Evolutionary conservation across 208 protist genomes (phyloP).

Genomic region (Borovskyia barvae): DNA sequence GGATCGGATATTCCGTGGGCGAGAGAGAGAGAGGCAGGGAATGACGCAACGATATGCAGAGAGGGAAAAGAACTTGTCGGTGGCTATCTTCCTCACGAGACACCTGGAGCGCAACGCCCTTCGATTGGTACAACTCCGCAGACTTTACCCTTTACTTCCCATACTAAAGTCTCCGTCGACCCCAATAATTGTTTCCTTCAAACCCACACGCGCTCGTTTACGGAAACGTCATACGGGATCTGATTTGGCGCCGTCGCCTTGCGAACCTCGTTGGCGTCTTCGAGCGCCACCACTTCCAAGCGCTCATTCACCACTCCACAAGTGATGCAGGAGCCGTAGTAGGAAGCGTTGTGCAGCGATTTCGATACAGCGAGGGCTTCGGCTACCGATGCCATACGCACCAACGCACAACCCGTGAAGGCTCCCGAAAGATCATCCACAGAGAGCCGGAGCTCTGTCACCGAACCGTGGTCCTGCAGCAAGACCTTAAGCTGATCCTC

Average conservation of each 20-base stretch:
- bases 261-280: constrained; percentile 47
- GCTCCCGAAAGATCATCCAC: constrained; percentile 72
- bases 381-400: constrained; percentile 68
- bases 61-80: too few species aligned
- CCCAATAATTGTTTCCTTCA: too few species aligned
- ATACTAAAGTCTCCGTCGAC: too few species aligned
- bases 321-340: constrained; percentile 41
- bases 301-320: constrained; percentile 68
- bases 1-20: too few species aligned
- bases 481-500: constrained; percentile 74
- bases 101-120: too few species aligned
- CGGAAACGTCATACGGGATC: constrained; percentile 32
- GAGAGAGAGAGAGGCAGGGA: too few species aligned
- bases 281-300: constrained; percentile 68
- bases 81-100: too few species aligned
- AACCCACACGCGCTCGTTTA: constrained; percentile 75
- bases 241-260: constrained; percentile 15
- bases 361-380: constrained; percentile 63
- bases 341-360: constrained; percentile 46
- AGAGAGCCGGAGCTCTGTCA: constrained; percentile 54
- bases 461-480: constrained; percentile 63
- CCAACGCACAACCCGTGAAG: constrained; percentile 76
- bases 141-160: neutral
- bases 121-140: too few species aligned
- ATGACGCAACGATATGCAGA: too few species aligned